Conservation (phyloP, 2,329 filamentous ascomycete species). For the Fusarium dlaminii region DNA sequence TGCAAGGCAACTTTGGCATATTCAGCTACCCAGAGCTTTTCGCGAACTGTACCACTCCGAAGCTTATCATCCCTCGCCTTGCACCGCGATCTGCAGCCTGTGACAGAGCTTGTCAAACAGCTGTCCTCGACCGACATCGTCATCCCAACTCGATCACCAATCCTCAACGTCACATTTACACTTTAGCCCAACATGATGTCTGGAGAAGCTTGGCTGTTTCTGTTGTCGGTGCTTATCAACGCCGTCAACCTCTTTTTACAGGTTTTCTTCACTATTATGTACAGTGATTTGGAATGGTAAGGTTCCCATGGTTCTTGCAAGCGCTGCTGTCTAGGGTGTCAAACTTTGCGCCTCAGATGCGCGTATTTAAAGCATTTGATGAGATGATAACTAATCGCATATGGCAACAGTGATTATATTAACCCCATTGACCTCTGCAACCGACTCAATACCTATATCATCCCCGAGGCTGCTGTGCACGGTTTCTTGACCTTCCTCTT, state of each 20-base stretch:
- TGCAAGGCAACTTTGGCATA: constrained; percentile 24
- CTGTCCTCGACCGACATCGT: constrained; percentile 36
- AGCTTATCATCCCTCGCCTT: constrained; percentile 27
- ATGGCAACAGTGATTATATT: constrained; percentile 85
- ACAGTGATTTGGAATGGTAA: constrained; percentile 98
- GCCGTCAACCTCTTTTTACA: constrained; percentile 99
- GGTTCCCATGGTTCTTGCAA: constrained; percentile 48
- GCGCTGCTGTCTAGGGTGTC: constrained; percentile 15
- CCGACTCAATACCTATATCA: constrained; percentile 99
- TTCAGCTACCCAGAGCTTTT: background rate
- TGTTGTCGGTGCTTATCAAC: constrained; percentile 98
- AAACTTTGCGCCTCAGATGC: constrained; percentile 29
- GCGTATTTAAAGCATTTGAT: constrained; percentile 6
- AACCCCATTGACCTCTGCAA: constrained; percentile 99
- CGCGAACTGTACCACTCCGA: constrained; percentile 14
- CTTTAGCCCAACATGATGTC: constrained; percentile 71
- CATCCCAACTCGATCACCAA: constrained; percentile 19
- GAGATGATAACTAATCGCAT: constrained; percentile 28
- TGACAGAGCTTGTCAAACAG: constrained; percentile 42
- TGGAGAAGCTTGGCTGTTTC: constrained; percentile 97
- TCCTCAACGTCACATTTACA: constrained; percentile 19
- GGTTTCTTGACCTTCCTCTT: constrained; percentile 95
- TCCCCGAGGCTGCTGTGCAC: constrained; percentile 97
- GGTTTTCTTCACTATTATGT: constrained; percentile 99
- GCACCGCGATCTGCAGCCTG: constrained; percentile 37